A percentile compares a stretch with the other conserved stretches of the same genome.
Evolutionary conservation across 495 filamentous ascomycete species (phyloP).

Genomic region (Hypomontagnella monticulosa): DNA sequence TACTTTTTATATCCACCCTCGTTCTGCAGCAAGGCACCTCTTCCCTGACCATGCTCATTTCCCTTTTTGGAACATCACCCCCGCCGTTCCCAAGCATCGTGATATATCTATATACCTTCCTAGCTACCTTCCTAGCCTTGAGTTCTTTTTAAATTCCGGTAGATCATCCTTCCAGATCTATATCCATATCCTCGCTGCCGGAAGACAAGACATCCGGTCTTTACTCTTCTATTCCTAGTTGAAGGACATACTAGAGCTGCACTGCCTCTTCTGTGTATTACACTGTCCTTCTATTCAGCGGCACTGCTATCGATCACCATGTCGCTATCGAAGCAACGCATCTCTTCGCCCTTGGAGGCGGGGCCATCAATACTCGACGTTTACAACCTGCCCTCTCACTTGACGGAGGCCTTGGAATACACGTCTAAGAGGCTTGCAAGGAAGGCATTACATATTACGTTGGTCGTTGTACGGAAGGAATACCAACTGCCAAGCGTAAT

Average conservation of each 20-base stretch:
- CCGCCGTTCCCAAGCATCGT: conserved; percentile 9
- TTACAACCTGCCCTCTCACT: conserved; percentile 55
- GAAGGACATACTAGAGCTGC: conserved; percentile 1
- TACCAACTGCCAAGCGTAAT: conserved; percentile 53
- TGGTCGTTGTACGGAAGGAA: conserved; percentile 61
- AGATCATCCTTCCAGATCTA: conserved; percentile 28
- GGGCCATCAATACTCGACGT: conserved; percentile 59
- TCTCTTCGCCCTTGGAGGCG: conserved; percentile 66
- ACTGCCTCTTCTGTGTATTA: neutral
- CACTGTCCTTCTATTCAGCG: conserved; percentile 6
- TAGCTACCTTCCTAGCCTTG: neutral
- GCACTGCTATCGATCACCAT: conserved; percentile 30
- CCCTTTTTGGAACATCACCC: conserved; percentile 10
- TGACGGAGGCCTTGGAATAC: conserved; percentile 60
- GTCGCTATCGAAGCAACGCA: conserved; percentile 55
- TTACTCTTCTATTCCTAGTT: conserved; percentile 19
- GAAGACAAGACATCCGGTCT: conserved; percentile 18
- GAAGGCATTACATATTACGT: conserved; percentile 57
- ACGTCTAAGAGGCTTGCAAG: conserved; percentile 59
- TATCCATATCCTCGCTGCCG: conserved; percentile 6
- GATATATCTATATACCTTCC: conserved; percentile 18
- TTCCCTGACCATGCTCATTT: conserved; percentile 12
- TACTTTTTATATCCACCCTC: conserved; percentile 37
- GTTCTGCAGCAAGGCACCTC: conserved; percentile 13
- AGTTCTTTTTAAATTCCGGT: conserved; percentile 8